phyloP scores from a whole-genome alignment of 164 flowering plant genomes.

The Aristolochia californica region DNA sequence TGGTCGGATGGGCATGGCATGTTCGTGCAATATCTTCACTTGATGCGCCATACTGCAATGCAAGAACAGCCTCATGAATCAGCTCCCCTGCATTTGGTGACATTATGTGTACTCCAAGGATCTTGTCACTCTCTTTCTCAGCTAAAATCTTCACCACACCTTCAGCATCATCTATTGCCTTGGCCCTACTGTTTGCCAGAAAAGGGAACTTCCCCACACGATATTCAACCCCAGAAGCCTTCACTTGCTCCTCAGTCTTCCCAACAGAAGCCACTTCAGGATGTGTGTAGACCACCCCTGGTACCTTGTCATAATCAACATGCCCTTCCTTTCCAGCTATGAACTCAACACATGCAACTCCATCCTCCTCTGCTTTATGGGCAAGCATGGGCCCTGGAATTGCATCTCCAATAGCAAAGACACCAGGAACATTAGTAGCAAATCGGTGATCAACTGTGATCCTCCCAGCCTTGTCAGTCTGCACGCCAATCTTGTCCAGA shows the following conservation, averaged over 20 bases:
- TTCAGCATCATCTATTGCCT: conserved; percentile 76
- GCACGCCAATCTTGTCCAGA: conserved; percentile 39
- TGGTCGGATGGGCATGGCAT: conserved; percentile 93
- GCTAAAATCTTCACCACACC: conserved; percentile 75
- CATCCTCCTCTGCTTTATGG: conserved; percentile 90
- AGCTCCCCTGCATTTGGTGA: conserved; percentile 80
- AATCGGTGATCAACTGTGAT: conserved; percentile 47
- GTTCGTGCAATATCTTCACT: conserved; percentile 84
- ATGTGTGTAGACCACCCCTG: conserved; percentile 77
- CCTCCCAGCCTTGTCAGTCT: conserved; percentile 19
- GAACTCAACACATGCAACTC: conserved; percentile 78
- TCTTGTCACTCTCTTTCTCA: conserved; percentile 66
- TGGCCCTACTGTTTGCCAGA: conserved; percentile 78
- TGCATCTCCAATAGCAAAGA: conserved; percentile 77
- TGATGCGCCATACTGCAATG: conserved; percentile 64
- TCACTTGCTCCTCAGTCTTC: conserved; percentile 77
- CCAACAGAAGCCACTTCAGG: conserved; percentile 89
- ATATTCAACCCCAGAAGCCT: conserved; percentile 42
- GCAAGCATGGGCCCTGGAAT: conserved; percentile 89
- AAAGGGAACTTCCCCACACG: conserved; percentile 75
- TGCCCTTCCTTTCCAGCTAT: conserved; percentile 75
- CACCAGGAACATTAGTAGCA: conserved; percentile 48
- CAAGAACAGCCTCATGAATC: conserved; percentile 68
- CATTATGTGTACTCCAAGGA: conserved; percentile 76
- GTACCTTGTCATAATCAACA: conserved; percentile 75